These are phyloP conservation scores for Sisymbrium irio DNA, from an alignment of 345 rosid species.

Conservation along the genomic window DNA sequence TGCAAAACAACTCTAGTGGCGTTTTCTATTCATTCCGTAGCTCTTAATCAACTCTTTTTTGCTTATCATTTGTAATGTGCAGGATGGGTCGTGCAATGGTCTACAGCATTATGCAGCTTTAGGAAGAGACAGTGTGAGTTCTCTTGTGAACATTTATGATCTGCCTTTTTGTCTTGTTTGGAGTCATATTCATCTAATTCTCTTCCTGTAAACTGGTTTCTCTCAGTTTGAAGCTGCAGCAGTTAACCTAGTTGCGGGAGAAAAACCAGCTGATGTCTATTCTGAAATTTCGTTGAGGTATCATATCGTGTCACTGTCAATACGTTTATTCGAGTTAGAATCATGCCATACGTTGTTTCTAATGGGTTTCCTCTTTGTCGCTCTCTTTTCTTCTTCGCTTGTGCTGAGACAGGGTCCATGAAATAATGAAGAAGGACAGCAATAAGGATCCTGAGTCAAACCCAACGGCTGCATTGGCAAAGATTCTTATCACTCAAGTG, in stretches of 20 bases:
- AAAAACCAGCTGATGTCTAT: slow-evolving; percentile 94
- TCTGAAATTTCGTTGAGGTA: slow-evolving; percentile 95
- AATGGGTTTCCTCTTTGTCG: slow-evolving; percentile 12
- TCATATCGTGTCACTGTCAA: background rate
- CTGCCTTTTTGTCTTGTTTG: background rate
- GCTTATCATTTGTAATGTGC: slow-evolving; percentile 18
- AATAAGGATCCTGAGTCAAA: slow-evolving; percentile 64
- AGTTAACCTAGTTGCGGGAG: slow-evolving; percentile 80
- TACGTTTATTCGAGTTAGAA: background rate
- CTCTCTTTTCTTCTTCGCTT: slow-evolving; percentile 10
- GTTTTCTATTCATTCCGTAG: background rate
- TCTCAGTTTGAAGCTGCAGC: slow-evolving; percentile 90
- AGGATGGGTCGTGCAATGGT: slow-evolving; percentile 99
- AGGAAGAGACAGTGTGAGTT: slow-evolving; percentile 88
- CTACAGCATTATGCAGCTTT: slow-evolving; percentile 97
- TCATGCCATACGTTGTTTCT: background rate
- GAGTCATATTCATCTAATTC: background rate
- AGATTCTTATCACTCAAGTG: slow-evolving; percentile 80
- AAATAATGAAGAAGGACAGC: slow-evolving; percentile 80
- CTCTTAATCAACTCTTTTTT: background rate
- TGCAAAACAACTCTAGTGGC: background rate
- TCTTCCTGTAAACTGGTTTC: slow-evolving; percentile 29
- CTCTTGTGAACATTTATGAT: slow-evolving; percentile 14
- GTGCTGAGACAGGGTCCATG: slow-evolving; percentile 65
- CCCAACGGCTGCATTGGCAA: slow-evolving; percentile 77